Evolutionary conservation across 2,329 filamentous ascomycete species (phyloP), one percentile per base, ranked within the genome.

Genomic region (Talaromyces sp.): DNA sequence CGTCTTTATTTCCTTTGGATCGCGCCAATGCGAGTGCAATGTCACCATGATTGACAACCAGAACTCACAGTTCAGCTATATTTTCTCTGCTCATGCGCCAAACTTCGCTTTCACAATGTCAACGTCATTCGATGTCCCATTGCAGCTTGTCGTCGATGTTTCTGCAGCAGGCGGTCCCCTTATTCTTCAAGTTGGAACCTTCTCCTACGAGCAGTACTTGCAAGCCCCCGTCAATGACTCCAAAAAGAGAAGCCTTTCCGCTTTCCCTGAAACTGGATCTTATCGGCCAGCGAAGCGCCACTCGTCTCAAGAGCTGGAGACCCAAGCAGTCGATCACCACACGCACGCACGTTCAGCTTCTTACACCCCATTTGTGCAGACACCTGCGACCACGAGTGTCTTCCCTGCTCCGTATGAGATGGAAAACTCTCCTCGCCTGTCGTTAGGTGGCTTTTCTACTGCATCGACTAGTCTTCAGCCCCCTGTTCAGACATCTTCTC

Each of bases 1-100:
- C 10, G 62, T 79, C 53, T 85, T 89, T 63, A 74, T 96, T 56
- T 82, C 86, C 48, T 95, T 96, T 73, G 91, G 90, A n/a, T 80
- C 82, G n/a, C 84, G 88, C 66, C 86, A 86, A 71, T 88, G 86
- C 71, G 79, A 84, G 56, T 86, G 86, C 59, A 81, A 86, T 57
- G 79, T 91, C 22, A 80, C 83, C 46, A 86, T 87, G 69, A 69
- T 79, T 76, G 77, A 75, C 77, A 69, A 80, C 74, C 64, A 83
- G 78, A 75, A 82, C 63, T 82, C 84, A 19, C 77, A 75, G 56
- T 89, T 84, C 70, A 82, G 86, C 62, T 96, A 94, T 73, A 81
- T 82, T 31, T 80, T 96, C 65, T 84, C 83, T 46, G 84, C 85
- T 40, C 85, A 90, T 58, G 89, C 87, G 33, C 92, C 92, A 48